Percentiles rank a stretch among this genome's conserved stretches.
Evolutionary conservation across 192 early-diverging fungal genomes (phyloP).

Genomic region (Entomortierella parvispora): DNA sequence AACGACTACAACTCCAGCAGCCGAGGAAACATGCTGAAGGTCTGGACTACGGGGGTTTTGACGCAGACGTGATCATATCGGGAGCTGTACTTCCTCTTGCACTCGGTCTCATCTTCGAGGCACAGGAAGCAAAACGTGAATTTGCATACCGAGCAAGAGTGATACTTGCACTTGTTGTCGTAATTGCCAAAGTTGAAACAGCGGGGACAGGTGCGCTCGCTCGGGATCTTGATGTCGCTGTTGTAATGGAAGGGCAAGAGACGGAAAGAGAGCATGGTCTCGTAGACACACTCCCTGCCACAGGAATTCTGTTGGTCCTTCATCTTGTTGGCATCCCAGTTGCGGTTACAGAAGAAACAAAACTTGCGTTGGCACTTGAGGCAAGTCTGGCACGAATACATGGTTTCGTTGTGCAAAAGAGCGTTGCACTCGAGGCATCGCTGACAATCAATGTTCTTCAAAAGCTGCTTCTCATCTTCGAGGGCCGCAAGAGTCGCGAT

Average conservation of each 20-base stretch:
- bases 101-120: conserved; percentile 18
- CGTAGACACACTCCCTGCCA: conserved; percentile 26
- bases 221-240: conserved; percentile 17
- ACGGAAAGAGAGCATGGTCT: conserved; percentile 30
- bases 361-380: conserved; percentile 13
- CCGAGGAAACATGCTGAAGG: conserved; percentile 27
- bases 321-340: conserved; percentile 24
- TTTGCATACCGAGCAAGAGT: conserved; percentile 16
- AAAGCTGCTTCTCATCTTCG: conserved; percentile 21
- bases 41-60: conserved; percentile 1
- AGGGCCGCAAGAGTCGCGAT: conserved; percentile 21
- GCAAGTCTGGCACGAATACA: conserved; percentile 22
- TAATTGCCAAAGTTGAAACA: conserved; percentile 38
- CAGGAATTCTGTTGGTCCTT: conserved; percentile 14
- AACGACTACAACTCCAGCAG: too few relatives aligned
- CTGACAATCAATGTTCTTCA: conserved; percentile 31
- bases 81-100: conserved; percentile 18
- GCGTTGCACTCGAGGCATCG: conserved; percentile 24
- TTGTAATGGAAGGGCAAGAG: conserved; percentile 30
- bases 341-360: conserved; percentile 39
- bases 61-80: conserved; percentile 17
- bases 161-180: conserved; percentile 38
- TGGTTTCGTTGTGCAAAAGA: conserved; percentile 34
- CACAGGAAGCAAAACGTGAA: conserved; percentile 36
- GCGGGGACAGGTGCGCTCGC: conserved; percentile 14